These are phyloP conservation scores for Saraca asoca DNA, from an alignment of 331 rosid genomes.

Conservation along the genomic window DNA sequence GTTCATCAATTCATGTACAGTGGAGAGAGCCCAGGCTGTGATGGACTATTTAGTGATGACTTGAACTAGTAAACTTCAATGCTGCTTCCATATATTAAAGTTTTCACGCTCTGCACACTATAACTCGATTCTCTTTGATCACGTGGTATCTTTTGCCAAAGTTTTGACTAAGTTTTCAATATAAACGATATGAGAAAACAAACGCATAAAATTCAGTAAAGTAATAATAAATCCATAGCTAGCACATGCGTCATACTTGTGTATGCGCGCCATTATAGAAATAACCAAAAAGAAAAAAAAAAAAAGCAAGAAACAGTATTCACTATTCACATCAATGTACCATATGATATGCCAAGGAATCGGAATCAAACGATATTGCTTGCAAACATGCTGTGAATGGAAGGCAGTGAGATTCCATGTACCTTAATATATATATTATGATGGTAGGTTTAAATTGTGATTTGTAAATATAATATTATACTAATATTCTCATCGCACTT, in stretches of 20 bases:
- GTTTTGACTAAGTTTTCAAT: background rate
- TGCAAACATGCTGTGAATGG: conserved; percentile 8
- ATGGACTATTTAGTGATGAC: too few relatives aligned
- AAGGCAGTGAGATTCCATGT: conserved; percentile 24
- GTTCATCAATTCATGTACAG: too few relatives aligned
- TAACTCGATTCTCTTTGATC: too few relatives aligned
- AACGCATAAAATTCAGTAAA: conserved; percentile 37
- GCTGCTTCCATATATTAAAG: too few relatives aligned
- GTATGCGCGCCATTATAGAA: background rate
- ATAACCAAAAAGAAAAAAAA: conserved; percentile 1
- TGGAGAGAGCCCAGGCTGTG: too few relatives aligned
- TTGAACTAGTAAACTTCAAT: too few relatives aligned
- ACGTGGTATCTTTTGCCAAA: too few relatives aligned
- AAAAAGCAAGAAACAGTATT: background rate
- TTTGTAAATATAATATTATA: too few relatives aligned
- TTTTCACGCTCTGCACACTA: too few relatives aligned
- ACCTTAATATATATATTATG: background rate
- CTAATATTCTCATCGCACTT: too few relatives aligned
- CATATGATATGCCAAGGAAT: conserved; percentile 27
- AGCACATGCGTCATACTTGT: conserved; percentile 18
- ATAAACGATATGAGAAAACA: conserved; percentile 10
- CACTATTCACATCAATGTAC: background rate
- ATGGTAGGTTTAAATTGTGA: too few relatives aligned
- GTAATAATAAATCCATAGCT: conserved; percentile 37
- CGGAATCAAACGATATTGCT: conserved; percentile 25